Conservation (phyloP, 176 grass and related monocot genomes). For the Bromus sterilis region DNA sequence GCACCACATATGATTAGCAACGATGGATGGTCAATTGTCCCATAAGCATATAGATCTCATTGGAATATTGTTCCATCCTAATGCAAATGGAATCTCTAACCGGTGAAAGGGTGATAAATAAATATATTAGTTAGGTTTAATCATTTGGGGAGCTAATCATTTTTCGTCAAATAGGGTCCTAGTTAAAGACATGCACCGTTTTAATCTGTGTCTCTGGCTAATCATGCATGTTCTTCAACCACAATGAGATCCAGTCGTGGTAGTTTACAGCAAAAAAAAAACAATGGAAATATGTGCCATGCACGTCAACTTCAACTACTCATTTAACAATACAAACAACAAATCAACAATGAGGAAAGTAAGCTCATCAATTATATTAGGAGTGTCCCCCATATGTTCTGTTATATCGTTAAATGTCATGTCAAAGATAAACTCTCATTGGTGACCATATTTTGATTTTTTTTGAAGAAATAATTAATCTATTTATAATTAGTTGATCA, state of each 20-base stretch:
- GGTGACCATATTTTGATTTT: background rate
- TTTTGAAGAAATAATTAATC: background rate
- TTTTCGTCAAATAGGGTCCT: background rate
- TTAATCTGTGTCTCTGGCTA: slow-evolving; percentile 10
- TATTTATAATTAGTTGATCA: background rate
- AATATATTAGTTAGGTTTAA: slow-evolving; percentile 11
- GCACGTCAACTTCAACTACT: background rate
- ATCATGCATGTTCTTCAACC: background rate
- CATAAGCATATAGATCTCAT: slow-evolving; percentile 2
- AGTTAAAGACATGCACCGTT: slow-evolving; percentile 11
- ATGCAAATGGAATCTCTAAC: slow-evolving; percentile 18
- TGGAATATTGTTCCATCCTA: background rate
- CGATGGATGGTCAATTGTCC: background rate
- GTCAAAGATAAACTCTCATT: background rate
- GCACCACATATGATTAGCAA: slow-evolving; percentile 10
- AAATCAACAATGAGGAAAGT: background rate
- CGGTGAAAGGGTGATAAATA: slow-evolving; percentile 1
- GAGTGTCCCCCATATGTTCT: background rate
- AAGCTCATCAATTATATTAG: background rate
- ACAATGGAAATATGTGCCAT: background rate
- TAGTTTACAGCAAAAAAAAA: background rate
- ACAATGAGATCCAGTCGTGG: background rate
- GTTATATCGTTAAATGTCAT: background rate
- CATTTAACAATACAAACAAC: no score
- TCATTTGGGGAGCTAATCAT: slow-evolving; percentile 33